phyloP scores from a whole-genome alignment of 257 asterid genomes.

The Mentha longifolia region DNA sequence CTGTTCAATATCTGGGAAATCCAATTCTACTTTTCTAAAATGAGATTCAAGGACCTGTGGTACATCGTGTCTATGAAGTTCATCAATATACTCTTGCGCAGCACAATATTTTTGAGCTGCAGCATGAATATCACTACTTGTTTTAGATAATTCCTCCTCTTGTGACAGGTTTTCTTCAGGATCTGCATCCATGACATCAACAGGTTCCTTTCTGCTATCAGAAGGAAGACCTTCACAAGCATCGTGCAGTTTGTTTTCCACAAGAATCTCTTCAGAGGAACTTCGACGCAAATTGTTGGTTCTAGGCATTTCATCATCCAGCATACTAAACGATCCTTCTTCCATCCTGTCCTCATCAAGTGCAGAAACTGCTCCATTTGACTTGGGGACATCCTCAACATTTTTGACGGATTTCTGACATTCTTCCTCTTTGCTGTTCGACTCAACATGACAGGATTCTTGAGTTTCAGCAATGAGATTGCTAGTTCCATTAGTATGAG shows the following conservation, averaged over 20 bases:
- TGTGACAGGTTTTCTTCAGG: constrained; percentile 40
- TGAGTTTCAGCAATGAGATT: constrained; percentile 34
- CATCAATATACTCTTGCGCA: constrained; percentile 31
- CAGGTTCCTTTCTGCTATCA: constrained; percentile 37
- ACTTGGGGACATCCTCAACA: constrained; percentile 36
- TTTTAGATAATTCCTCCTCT: constrained; percentile 36
- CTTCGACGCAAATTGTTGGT: constrained; percentile 41
- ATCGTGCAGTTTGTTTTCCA: constrained; percentile 36
- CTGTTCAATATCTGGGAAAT: constrained; percentile 27
- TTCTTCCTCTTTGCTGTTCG: constrained; percentile 38
- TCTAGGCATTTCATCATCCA: constrained; percentile 39
- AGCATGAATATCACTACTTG: constrained; percentile 33
- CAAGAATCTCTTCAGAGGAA: constrained; percentile 48
- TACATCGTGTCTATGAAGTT: constrained; percentile 27
- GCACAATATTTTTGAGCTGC: constrained; percentile 26
- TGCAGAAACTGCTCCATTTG: constrained; percentile 38
- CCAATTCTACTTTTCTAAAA: constrained; percentile 36
- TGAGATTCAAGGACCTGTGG: constrained; percentile 40
- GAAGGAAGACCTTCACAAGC: constrained; percentile 42
- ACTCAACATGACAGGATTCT: constrained; percentile 42
- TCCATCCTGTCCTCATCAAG: constrained; percentile 38
- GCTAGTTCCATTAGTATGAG: constrained; percentile 34
- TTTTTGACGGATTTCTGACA: constrained; percentile 31
- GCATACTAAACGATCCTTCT: constrained; percentile 33
- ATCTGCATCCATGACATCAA: constrained; percentile 29